These are phyloP conservation scores for Rosa persica DNA, from an alignment of 306 rosid species.

Conservation along the genomic window DNA sequence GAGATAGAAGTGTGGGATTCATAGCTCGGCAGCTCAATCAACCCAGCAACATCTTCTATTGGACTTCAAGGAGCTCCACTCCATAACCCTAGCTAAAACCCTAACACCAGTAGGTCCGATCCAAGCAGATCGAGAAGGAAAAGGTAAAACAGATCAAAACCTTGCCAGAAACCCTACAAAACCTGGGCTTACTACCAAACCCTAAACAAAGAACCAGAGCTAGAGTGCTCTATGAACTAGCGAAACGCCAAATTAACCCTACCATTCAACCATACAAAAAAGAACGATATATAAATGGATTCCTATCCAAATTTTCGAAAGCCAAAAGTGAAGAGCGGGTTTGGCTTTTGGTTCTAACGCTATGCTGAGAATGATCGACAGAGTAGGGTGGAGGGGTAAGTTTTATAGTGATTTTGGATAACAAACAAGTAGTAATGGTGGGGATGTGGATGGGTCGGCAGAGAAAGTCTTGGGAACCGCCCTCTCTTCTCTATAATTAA, in stretches of 20 bases:
- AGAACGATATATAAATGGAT: background rate
- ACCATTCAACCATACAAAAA: background rate
- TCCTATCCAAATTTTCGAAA: background rate
- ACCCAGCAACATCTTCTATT: conserved; percentile 66
- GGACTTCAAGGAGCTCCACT: conserved; percentile 96
- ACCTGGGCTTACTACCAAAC: background rate
- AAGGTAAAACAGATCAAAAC: background rate
- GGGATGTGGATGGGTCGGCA: conserved; percentile 27
- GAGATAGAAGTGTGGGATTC: conserved; percentile 82
- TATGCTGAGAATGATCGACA: background rate
- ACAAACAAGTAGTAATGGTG: conserved; percentile 10
- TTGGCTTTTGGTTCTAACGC: background rate
- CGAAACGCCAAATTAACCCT: background rate
- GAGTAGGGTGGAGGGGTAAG: background rate
- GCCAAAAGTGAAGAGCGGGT: background rate
- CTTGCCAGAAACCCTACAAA: background rate
- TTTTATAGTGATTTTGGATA: conserved; percentile 19
- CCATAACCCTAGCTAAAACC: conserved; percentile 20
- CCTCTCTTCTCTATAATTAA: conserved; percentile 8
- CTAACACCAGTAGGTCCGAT: background rate
- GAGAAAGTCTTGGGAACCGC: conserved; percentile 41
- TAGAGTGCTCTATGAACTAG: background rate
- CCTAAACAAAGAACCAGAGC: background rate
- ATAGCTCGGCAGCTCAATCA: conserved; percentile 86
- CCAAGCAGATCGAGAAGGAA: background rate